phyloP scores from a whole-genome alignment of 176 grass and related monocot species.

The Luzula sylvatica region DNA sequence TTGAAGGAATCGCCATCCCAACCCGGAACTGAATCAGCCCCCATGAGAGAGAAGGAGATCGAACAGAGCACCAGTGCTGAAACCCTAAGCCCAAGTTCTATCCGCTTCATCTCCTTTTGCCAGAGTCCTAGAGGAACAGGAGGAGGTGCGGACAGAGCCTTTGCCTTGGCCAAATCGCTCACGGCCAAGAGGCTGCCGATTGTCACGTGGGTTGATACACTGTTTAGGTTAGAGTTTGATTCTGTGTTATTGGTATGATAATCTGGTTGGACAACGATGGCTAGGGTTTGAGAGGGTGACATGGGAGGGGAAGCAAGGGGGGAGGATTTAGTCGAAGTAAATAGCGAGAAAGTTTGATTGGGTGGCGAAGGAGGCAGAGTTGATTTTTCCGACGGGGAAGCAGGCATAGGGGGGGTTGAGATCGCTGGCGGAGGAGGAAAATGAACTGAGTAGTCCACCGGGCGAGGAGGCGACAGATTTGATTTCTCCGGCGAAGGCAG shows the following conservation, averaged over 20 bases:
- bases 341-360: not conserved
- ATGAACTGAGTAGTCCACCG: slow-evolving; percentile 1
- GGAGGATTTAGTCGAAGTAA: no score
- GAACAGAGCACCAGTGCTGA: slow-evolving; percentile 46
- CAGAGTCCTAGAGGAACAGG: slow-evolving; percentile 28
- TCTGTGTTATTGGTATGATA: slow-evolving; percentile 25
- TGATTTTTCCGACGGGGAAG: not conserved
- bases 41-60: slow-evolving; percentile 59
- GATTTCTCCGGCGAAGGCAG: not conserved
- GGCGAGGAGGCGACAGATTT: not conserved
- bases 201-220: slow-evolving; percentile 33
- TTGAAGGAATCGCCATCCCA: slow-evolving; percentile 63
- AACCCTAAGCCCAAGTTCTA: slow-evolving; percentile 60
- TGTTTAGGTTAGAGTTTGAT: slow-evolving; percentile 3
- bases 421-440: not conserved
- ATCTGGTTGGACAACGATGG: slow-evolving; percentile 18
- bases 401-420: not conserved
- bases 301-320: not conserved
- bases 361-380: not conserved
- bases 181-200: slow-evolving; percentile 45
- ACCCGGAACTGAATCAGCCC: slow-evolving; percentile 40
- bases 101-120: slow-evolving; percentile 29
- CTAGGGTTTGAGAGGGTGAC: slow-evolving; percentile 12
- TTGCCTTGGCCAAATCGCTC: slow-evolving; percentile 22
- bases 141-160: slow-evolving; percentile 18